A percentile compares a stretch with the other conserved stretches of the same genome.
phyloP scores from a whole-genome alignment of 805 yeast species.

The Metschnikowia cubensis region DNA sequence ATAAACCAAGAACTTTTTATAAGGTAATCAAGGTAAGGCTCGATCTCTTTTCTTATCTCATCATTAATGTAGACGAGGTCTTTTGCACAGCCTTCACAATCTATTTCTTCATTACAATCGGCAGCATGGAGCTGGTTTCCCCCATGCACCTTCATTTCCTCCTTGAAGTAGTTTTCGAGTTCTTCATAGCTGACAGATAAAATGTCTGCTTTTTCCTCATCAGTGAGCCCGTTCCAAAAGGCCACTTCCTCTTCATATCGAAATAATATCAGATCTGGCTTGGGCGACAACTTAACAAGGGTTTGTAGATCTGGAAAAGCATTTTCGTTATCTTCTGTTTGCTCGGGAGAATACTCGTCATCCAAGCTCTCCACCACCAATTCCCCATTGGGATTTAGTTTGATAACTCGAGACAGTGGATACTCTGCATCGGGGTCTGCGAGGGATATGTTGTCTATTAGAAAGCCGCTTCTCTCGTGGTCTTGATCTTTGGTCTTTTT shows the following conservation, averaged over 20 bases:
- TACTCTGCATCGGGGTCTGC: conserved; percentile 59
- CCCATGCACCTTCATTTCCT: conserved; percentile 7
- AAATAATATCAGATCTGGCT: conserved; percentile 9
- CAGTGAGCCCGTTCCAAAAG: conserved; percentile 15
- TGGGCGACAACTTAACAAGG: conserved; percentile 1
- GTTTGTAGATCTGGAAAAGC: background rate
- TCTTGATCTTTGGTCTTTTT: conserved; percentile 5
- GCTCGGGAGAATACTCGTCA: conserved; percentile 18
- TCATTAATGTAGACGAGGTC: conserved; percentile 8
- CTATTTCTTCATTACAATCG: background rate
- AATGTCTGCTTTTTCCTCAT: conserved; percentile 11
- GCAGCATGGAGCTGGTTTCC: background rate
- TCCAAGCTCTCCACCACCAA: conserved; percentile 63
- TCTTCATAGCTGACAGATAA: conserved; percentile 64
- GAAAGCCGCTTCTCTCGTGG: background rate
- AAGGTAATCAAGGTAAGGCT: conserved; percentile 50
- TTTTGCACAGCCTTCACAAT: background rate
- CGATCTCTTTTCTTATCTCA: conserved; percentile 20
- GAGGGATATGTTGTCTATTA: conserved; percentile 39
- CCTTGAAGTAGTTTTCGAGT: conserved; percentile 57
- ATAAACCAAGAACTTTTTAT: conserved; percentile 1
- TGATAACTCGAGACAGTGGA: conserved; percentile 68
- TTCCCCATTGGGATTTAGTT: conserved; percentile 70
- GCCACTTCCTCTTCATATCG: conserved; percentile 11
- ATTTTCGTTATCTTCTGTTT: background rate